Conservation (phyloP, 1,284 basidiomycete species). For the Mixia osmundae region DNA sequence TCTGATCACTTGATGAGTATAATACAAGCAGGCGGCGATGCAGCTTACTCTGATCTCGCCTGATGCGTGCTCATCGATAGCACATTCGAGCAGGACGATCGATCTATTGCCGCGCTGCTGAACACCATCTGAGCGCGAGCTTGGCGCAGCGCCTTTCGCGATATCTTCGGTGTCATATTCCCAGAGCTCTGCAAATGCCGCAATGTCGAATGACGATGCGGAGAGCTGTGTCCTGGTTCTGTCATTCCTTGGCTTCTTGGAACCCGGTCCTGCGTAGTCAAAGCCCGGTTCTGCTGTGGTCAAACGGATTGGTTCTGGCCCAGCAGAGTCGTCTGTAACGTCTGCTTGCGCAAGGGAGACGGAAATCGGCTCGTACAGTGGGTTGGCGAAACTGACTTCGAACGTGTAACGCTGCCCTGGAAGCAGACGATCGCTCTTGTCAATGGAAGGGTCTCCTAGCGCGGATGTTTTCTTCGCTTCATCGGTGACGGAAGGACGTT, state of each 20-base stretch:
- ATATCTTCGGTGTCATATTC: slow-evolving; percentile 43
- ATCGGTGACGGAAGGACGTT: slow-evolving; percentile 10
- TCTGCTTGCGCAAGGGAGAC: slow-evolving; percentile 54
- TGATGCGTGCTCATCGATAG: slow-evolving; percentile 45
- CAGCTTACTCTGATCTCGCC: slow-evolving; percentile 44
- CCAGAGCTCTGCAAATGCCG: slow-evolving; percentile 79
- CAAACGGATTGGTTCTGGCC: slow-evolving; percentile 24
- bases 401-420: slow-evolving; percentile 60
- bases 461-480: neutral
- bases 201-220: slow-evolving; percentile 47
- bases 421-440: slow-evolving; percentile 28
- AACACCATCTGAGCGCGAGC: slow-evolving; percentile 32
- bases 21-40: slow-evolving; percentile 1
- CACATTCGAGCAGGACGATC: slow-evolving; percentile 55
- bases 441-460: slow-evolving; percentile 5
- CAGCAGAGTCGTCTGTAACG: slow-evolving; percentile 18
- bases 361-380: slow-evolving; percentile 77
- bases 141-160: slow-evolving; percentile 13
- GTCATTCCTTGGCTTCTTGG: slow-evolving; percentile 1
- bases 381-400: slow-evolving; percentile 72
- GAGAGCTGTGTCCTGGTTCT: slow-evolving; percentile 35
- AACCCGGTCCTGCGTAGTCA: neutral
- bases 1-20: neutral
- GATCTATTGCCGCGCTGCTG: slow-evolving; percentile 70
- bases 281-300: neutral